Base-by-base conservation (phyloP, 176 grass and related monocot genomes). In the Puya raimondii region DNA sequence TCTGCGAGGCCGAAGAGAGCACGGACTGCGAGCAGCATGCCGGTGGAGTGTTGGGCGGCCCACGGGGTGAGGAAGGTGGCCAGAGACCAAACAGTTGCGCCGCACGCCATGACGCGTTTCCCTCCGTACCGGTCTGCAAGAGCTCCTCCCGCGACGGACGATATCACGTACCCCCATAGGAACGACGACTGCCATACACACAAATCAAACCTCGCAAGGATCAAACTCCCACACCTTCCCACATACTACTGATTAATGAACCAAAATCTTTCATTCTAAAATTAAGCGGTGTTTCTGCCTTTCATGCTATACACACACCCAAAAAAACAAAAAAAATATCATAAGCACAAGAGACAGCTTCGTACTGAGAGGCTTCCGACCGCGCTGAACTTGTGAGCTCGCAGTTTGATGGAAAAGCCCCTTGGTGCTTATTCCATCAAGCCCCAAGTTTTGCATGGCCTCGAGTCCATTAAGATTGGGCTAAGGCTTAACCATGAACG, bases 21-120 rank as follows among this genome's bases (percentile, higher is more conserved):
- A 11, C 93, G 86, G 21, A 85, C 64, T 6, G 81, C 89, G 69
- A 96, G 86, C 59, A 96, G 87, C 80, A 85, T 78, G 11, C 49
- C 70, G 0, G 93, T 85, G 42, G 89, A 96, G 47, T 49, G 78
- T 53, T 85, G 83, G 49, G 93, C 93, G 0, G 93, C 89, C 88
- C 81, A 92, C 16, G 93, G 93, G 80, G 93, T 96, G 73, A 96
- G 93, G 49, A 92, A 90, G 67, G 93, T 96, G 33, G 93, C 93
- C 56, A 96, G 76, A 47, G 93, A 96, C 93, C 93, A 96, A 27
- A 96, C 18, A 29, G 79, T 89, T 14, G 75, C 93, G 66, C 87
- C 93, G 57, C 84, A 85, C 22, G 86, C 93, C 93, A 96, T 71
- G 49, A 96, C 88, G 50, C 83, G 91, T 74, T 96, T 96, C 53